These are phyloP conservation scores for Mariannaea sp. DNA, from an alignment of 2,329 filamentous ascomycete species.

Conservation along the genomic window DNA sequence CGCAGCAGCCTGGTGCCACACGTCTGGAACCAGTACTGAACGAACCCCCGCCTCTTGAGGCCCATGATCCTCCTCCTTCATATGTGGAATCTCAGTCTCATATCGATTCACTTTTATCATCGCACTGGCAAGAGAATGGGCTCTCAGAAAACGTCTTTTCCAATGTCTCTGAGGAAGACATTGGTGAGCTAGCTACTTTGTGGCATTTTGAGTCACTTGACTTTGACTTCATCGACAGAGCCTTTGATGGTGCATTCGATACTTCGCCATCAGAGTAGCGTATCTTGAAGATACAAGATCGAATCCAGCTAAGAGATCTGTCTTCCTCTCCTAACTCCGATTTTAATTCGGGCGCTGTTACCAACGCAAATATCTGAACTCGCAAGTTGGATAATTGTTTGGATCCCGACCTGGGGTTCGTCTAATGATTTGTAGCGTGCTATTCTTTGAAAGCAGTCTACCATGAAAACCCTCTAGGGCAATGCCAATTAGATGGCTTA, in stretches of 20 bases:
- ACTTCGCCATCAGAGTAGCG: background rate
- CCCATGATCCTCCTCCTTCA: slow-evolving; percentile 12
- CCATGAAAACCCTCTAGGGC: no score
- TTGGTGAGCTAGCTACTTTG: slow-evolving; percentile 41
- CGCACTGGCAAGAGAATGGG: slow-evolving; percentile 1
- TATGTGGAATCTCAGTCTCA: slow-evolving; percentile 27
- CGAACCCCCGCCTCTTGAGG: slow-evolving; percentile 2
- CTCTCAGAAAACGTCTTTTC: slow-evolving; percentile 31
- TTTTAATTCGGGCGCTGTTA: no score
- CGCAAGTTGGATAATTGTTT: no score
- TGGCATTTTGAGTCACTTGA: slow-evolving; percentile 45
- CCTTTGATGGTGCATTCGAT: background rate
- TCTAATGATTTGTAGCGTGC: no score
- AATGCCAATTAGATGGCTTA: background rate
- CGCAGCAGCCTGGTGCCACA: slow-evolving; percentile 2
- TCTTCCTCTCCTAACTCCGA: no score
- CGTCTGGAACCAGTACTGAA: background rate
- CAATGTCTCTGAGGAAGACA: slow-evolving; percentile 40
- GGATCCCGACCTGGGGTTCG: no score
- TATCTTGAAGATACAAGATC: no score
- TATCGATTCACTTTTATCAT: background rate
- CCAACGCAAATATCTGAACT: no score
- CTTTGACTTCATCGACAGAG: slow-evolving; percentile 36
- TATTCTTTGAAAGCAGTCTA: no score
- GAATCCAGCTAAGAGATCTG: no score